Evolutionary conservation across 192 early-diverging fungal species (phyloP).

Genomic region (Coemansia sp.): DNA sequence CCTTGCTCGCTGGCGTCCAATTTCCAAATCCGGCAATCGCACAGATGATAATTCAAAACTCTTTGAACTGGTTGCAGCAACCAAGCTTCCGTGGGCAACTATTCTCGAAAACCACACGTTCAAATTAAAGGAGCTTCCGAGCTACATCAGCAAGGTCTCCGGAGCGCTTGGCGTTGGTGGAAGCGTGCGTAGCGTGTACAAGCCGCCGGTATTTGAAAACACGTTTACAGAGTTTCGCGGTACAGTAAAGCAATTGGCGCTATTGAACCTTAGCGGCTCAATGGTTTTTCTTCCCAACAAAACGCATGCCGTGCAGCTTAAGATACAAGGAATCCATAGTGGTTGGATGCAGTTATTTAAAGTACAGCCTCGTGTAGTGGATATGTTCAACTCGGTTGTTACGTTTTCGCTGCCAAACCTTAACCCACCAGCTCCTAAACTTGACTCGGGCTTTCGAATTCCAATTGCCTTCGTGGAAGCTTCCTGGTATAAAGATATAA

Average conservation of each 20-base stretch:
- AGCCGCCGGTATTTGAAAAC: neutral
- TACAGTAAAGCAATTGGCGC: neutral
- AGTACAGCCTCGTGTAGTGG: too few relatives aligned
- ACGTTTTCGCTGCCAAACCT: too few relatives aligned
- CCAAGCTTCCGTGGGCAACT: neutral
- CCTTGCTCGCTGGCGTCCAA: slow-evolving; percentile 1
- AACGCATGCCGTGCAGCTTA: neutral
- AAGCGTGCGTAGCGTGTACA: neutral
- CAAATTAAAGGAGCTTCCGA: neutral
- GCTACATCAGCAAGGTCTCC: neutral
- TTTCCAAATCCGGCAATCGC: neutral
- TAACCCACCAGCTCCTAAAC: too few relatives aligned
- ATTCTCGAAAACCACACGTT: neutral
- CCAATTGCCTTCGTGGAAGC: too few relatives aligned
- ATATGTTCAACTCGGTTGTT: too few relatives aligned
- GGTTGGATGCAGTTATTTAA: neutral
- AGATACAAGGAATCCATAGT: neutral
- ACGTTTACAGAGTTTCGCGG: neutral
- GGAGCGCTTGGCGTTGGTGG: neutral
- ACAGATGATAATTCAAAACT: neutral
- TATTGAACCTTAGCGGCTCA: neutral
- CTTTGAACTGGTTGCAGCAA: neutral
- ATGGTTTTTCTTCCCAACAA: neutral
- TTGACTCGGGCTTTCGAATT: too few relatives aligned
- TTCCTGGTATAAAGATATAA: too few relatives aligned